A percentile compares a stretch with the other conserved stretches of the same genome.
These are phyloP conservation scores for Fusarium haematococcum DNA, from an alignment of 2,329 filamentous ascomycete genomes.

Conservation along the genomic window DNA sequence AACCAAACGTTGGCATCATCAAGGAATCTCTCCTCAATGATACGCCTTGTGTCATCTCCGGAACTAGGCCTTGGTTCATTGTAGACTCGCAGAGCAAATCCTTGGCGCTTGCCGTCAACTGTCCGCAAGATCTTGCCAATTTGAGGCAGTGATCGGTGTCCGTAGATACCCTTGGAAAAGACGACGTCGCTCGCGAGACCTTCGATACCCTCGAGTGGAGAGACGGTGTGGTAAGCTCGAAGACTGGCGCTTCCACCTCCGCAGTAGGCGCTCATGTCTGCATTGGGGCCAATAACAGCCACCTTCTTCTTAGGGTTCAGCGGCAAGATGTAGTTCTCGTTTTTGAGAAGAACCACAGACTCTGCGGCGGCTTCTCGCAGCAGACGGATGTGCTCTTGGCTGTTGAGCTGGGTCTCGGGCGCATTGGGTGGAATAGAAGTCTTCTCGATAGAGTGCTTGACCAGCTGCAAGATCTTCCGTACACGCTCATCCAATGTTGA, in stretches of 20 bases:
- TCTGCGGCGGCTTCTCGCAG: constrained; percentile 61
- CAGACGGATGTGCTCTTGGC: constrained; percentile 42
- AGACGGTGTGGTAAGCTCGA: constrained; percentile 47
- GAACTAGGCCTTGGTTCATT: constrained; percentile 25
- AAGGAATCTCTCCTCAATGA: constrained; percentile 38
- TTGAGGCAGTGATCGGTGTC: constrained; percentile 49
- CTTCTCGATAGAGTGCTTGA: constrained; percentile 39
- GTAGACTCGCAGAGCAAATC: constrained; percentile 44
- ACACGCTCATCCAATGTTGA: constrained; percentile 45
- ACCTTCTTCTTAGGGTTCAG: constrained; percentile 40
- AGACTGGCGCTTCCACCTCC: constrained; percentile 50
- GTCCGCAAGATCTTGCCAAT: constrained; percentile 41
- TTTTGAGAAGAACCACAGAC: constrained; percentile 65
- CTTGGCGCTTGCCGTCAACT: constrained; percentile 30
- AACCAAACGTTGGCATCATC: constrained; percentile 42
- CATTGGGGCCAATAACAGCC: constrained; percentile 66
- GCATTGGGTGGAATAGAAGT: constrained; percentile 23
- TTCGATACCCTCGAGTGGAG: constrained; percentile 47
- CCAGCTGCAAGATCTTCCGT: constrained; percentile 48
- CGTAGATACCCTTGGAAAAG: constrained; percentile 45
- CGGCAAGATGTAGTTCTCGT: constrained; percentile 15
- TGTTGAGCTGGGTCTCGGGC: constrained; percentile 27
- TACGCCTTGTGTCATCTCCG: not conserved
- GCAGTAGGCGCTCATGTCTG: constrained; percentile 52
- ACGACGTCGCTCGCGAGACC: constrained; percentile 31